Conservation (phyloP, 164 flowering plant species). For the Macadamia integrifolia region DNA sequence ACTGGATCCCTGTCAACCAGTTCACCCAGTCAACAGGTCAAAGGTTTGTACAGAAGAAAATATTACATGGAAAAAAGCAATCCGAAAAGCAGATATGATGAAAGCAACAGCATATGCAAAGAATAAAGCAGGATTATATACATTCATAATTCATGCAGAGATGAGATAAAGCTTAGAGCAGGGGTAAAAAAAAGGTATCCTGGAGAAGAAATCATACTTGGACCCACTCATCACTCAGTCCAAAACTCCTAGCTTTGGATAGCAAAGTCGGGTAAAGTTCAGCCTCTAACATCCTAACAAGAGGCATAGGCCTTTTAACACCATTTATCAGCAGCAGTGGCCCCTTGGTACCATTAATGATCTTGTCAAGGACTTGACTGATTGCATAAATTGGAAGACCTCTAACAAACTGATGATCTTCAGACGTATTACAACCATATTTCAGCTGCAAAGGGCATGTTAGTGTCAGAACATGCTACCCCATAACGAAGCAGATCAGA, state of each 20-base stretch:
- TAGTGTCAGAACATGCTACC: conserved; percentile 2
- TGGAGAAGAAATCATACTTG: conserved; percentile 40
- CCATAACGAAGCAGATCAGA: conserved; percentile 4
- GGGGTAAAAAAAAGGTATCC: neutral
- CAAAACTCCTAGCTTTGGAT: conserved; percentile 94
- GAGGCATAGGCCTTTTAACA: conserved; percentile 78
- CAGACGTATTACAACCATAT: conserved; percentile 67
- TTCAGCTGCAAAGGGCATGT: conserved; percentile 53
- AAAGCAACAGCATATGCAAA: no score
- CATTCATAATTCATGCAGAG: no score
- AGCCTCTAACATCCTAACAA: conserved; percentile 73
- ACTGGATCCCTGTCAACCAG: no score
- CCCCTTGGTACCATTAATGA: conserved; percentile 62
- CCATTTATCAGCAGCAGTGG: conserved; percentile 79
- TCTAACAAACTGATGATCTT: conserved; percentile 91
- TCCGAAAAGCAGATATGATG: neutral
- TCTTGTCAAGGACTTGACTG: conserved; percentile 74
- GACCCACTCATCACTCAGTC: conserved; percentile 80
- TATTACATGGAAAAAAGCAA: no score
- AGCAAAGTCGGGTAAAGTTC: conserved; percentile 93
- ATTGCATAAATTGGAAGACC: conserved; percentile 79
- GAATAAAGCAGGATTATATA: no score
- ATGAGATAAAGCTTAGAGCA: neutral
- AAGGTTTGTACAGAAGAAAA: no score
- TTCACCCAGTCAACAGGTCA: no score